Percentiles rank a stretch among this genome's conserved stretches.
Conservation (phyloP, 2,329 filamentous ascomycete genomes). For the Xylariaceae sp. region DNA sequence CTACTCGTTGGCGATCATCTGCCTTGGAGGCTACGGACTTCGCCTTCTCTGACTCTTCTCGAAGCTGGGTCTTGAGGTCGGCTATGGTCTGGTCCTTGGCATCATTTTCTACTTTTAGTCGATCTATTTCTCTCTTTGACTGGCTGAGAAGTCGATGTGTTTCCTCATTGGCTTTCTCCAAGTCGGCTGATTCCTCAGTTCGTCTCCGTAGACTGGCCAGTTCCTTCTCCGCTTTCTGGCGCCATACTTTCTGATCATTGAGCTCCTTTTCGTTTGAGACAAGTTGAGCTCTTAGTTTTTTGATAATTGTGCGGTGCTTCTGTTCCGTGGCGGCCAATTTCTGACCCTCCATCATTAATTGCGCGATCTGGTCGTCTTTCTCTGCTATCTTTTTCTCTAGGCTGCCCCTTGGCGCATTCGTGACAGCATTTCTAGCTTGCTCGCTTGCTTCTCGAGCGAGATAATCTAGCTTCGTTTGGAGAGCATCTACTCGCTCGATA, state of each 20-base stretch:
- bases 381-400: conserved; percentile 75
- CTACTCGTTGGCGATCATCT: conserved; percentile 61
- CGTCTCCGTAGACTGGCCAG: conserved; percentile 41
- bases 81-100: conserved; percentile 59
- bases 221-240: conserved; percentile 54
- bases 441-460: conserved; percentile 75
- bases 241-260: conserved; percentile 52
- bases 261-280: conserved; percentile 60
- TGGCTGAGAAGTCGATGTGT: conserved; percentile 26
- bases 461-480: conserved; percentile 88
- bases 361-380: conserved; percentile 83
- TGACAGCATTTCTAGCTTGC: conserved; percentile 62
- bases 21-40: conserved; percentile 62
- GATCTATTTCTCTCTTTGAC: conserved; percentile 42
- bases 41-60: conserved; percentile 59
- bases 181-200: conserved; percentile 45
- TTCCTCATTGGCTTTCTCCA: conserved; percentile 51
- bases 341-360: conserved; percentile 88
- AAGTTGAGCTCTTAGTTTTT: conserved; percentile 66
- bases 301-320: conserved; percentile 75
- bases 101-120: conserved; percentile 56
- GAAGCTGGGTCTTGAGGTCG: conserved; percentile 64
- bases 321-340: conserved; percentile 81
- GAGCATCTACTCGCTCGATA: conserved; percentile 82
- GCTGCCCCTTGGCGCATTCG: conserved; percentile 58